These are phyloP conservation scores for Zygnema circumcarinatum DNA, from an alignment of 139 green algal genomes.

Conservation along the genomic window DNA sequence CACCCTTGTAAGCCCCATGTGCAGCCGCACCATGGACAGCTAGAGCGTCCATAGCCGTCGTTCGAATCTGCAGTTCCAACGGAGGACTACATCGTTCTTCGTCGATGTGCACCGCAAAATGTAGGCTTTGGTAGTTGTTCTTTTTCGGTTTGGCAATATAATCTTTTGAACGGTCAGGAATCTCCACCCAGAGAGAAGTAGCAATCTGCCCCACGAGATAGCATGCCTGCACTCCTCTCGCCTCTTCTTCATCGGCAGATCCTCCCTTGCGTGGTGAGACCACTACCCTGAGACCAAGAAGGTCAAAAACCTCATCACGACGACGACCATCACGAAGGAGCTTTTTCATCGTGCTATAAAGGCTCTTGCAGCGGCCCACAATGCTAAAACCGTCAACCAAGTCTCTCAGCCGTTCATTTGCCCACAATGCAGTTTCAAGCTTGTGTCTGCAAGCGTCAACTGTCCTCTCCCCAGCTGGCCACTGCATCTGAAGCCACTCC, in stretches of 20 bases:
- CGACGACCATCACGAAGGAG: constrained; percentile 78
- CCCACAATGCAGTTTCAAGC: constrained; percentile 70
- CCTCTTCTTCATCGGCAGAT: constrained; percentile 47
- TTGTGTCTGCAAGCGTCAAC: constrained; percentile 67
- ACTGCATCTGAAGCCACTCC: constrained; percentile 73
- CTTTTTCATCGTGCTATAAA: constrained; percentile 94
- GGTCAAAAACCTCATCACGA: constrained; percentile 81
- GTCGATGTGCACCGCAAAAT: constrained; percentile 72
- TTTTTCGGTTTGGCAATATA: constrained; percentile 86
- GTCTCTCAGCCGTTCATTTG: constrained; percentile 52
- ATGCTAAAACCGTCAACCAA: constrained; percentile 25
- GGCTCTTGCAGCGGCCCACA: constrained; percentile 81
- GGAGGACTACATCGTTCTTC: constrained; percentile 2
- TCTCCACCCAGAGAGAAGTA: constrained; percentile 70
- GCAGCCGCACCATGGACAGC: constrained; percentile 82
- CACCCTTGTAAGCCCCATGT: constrained; percentile 85
- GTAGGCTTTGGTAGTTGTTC: constrained; percentile 91
- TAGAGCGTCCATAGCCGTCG: constrained; percentile 75
- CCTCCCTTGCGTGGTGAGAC: constrained; percentile 63
- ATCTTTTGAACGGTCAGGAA: constrained; percentile 82
- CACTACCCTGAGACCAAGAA: constrained; percentile 88
- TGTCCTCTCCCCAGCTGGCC: constrained; percentile 48
- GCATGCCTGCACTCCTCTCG: constrained; percentile 68
- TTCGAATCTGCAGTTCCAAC: constrained; percentile 73
- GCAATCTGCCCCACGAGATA: constrained; percentile 79